These are phyloP conservation scores for Globisporangium ultimum DNA, from an alignment of 352 stramenopile genomes.

Conservation along the genomic window DNA sequence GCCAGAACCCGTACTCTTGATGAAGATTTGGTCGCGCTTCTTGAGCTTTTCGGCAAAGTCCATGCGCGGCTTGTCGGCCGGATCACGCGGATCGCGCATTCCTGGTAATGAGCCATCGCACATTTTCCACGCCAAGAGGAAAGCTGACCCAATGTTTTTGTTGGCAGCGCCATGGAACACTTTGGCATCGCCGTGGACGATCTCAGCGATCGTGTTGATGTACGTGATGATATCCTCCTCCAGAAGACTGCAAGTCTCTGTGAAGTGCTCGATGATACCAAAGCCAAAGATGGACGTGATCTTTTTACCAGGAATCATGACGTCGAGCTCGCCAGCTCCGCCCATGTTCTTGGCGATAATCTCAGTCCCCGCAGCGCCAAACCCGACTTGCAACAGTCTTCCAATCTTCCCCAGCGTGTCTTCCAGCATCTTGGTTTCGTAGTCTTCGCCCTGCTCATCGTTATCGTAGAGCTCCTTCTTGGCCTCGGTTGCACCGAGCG, in stretches of 20 bases:
- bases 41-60: conserved; percentile 48
- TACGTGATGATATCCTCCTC: conserved; percentile 97
- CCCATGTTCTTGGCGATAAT: conserved; percentile 99
- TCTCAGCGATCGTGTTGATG: conserved; percentile 96
- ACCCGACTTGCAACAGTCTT: conserved; percentile 94
- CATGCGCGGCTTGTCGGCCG: conserved; percentile 72
- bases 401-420: conserved; percentile 95
- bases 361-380: conserved; percentile 95
- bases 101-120: conserved; percentile 86
- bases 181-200: conserved; percentile 94
- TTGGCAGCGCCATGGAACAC: conserved; percentile 94
- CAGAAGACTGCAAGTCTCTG: conserved; percentile 89
- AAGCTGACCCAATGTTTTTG: conserved; percentile 95
- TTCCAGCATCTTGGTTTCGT: conserved; percentile 96
- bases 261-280: conserved; percentile 96
- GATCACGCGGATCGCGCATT: conserved; percentile 79
- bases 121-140: conserved; percentile 96
- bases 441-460: conserved; percentile 73
- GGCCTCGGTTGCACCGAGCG: conserved; percentile 60
- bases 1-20: conserved; percentile 55
- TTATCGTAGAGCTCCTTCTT: conserved; percentile 77
- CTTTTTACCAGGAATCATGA: conserved; percentile 97
- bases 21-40: conserved; percentile 62
- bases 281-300: conserved; percentile 97
- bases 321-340: conserved; percentile 90